Base-by-base conservation (phyloP, 371 early-diverging fungal species). In the Cokeromyces recurvatus region DNA sequence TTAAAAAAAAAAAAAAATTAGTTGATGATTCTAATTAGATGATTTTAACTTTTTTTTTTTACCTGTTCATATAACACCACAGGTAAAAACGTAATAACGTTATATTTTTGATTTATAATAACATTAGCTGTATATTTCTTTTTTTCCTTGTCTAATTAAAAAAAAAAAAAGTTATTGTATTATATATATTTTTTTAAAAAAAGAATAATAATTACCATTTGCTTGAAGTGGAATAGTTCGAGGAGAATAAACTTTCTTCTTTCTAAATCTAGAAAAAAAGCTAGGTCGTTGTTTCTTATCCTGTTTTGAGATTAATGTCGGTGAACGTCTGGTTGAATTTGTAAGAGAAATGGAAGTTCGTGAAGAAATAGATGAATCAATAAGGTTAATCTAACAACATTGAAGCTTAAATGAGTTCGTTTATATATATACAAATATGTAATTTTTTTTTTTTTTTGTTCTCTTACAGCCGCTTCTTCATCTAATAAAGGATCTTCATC, bases 41-140 rank as follows among this genome's bases (percentile, higher is more conserved):
- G n/a, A n/a, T n/a, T 44, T 10, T 19, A 11, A 15, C 23, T 4
- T 17, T 46, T 32, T n/a, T n/a, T n/a, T n/a, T n/a, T 50, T 71
- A 87, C 90, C 78, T 99, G 99, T 59, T 97, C 92, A 62, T 84
- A 90, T 17, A 98, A 77, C 3, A 99, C 94, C 23, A 90, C 42
- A 2, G 95, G 94, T 31, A 98, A 40, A 64, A 99, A 99, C 1
- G 91, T 89, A 35, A 91, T 54, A 11, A 91, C 39, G 50, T 82
- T 91, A 80, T 99, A 99, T 68, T 97, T 98, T 77, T 97, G 97
- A 68, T 99, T 99, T 42, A 87, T 68, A 24, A 98, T 88, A 32
- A 89, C 79, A 66, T 99, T 99, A 14, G 88, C 85, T 22, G 88
- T 66, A 62, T 74, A 89, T 51, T 64, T 73, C 24, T 65, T 70